Base-by-base conservation (phyloP, 2,329 filamentous ascomycete species). In the Pseudocercospora fuligena region DNA sequence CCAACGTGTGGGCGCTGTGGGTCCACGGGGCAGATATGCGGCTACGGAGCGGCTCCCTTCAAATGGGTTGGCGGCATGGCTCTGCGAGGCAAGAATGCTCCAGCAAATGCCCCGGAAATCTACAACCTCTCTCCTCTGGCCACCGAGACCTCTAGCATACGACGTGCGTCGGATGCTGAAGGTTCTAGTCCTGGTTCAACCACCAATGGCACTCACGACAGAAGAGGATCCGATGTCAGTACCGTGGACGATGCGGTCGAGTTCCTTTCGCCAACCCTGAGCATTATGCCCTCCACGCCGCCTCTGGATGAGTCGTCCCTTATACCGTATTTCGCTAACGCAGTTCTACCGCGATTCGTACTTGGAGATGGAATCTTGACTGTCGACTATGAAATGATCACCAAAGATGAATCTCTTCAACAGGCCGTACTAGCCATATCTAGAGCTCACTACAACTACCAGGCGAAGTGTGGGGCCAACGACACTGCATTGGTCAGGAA, bases 61-160 rank as follows among this genome's bases (percentile, higher is more conserved):
- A 60, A 63, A 46, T 70, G 68, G 68, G 66, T 70, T 2, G 68
- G 68, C 25, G 68, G 68, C 2, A 66, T 63, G 43, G 66, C 68
- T 25, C 58, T 68, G 21, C 66, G 68, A 43, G 66, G 68, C 5
- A 61, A 64, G 21, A 56, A 68, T 33, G 66, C 66, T 31, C 66
- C 65, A 6, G 36, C 43, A 27, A 47, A 27, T 27, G 49, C 49
- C 23, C 49, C n/a, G 31, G 33, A 36, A 43, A 27, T 53, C 49
- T 27, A 53, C 49, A 53, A 16, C 25, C 23, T 19, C 49, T 23
- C 49, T 16, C 19, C 49, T 53, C 49, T 27, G 49, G 49, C 51
- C n/a, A 29, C 51, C 23, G 51, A 54, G 5, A 29, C 25, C 21
- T 27, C 51, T 29, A 3, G 25, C 25, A 12, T 14, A 23, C 21